Percentiles rank a stretch among this genome's conserved stretches.
phyloP scores from a whole-genome alignment of 768 basidiomycete genomes.

The Pisolithus tinctorius region DNA sequence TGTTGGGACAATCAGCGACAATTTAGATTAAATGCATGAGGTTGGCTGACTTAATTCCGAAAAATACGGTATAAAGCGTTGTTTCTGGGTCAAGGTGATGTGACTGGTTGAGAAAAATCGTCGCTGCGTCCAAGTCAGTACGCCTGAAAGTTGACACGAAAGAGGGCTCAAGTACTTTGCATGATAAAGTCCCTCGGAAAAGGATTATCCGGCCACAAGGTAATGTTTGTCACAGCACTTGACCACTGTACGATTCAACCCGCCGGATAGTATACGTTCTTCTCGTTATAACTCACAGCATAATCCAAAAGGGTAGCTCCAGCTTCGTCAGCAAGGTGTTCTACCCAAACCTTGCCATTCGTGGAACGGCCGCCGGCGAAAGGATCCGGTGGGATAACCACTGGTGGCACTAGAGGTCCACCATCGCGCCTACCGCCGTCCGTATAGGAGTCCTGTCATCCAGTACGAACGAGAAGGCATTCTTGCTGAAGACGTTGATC shows the following conservation, averaged over 20 bases:
- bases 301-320: conserved; percentile 43
- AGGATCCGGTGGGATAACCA: conserved; percentile 37
- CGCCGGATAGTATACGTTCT: not conserved
- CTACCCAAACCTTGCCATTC: conserved; percentile 47
- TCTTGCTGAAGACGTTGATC: not conserved
- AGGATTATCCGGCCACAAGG: conserved; percentile 46
- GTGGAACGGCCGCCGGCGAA: conserved; percentile 45
- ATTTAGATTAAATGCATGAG: not conserved
- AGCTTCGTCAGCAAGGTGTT: conserved; percentile 35
- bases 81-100: conserved; percentile 39
- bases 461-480: not conserved
- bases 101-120: conserved; percentile 37
- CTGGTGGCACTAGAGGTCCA: conserved; percentile 32
- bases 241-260: conserved; percentile 19
- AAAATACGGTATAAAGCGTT: conserved; percentile 46
- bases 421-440: conserved; percentile 46
- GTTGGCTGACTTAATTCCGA: conserved; percentile 45
- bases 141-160: not conserved
- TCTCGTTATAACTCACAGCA: conserved; percentile 30
- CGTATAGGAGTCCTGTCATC: conserved; percentile 40
- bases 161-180: conserved; percentile 30
- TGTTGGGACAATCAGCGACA: conserved; percentile 12
- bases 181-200: conserved; percentile 41
- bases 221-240: conserved; percentile 41
- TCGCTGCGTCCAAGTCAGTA: conserved; percentile 21